Conservation (phyloP, 352 stramenopile genomes). For the Phytophthora citrophthora region DNA sequence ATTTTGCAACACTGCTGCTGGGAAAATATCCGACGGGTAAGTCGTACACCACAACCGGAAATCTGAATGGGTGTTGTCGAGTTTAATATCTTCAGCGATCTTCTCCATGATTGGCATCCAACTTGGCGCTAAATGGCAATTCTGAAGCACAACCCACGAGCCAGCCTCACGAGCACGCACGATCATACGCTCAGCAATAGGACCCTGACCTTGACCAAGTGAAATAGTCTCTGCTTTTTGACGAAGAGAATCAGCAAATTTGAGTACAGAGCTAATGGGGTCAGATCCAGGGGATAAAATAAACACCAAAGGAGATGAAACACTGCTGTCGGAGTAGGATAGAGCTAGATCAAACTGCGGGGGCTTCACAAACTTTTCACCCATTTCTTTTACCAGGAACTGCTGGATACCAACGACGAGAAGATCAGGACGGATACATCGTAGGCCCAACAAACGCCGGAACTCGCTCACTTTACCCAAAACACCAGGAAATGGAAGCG, state of each 20-base stretch:
- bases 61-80: constrained; percentile 81
- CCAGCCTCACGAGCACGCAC: constrained; percentile 77
- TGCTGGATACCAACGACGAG: constrained; percentile 90
- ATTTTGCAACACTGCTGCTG: constrained; percentile 94
- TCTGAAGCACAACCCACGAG: constrained; percentile 93
- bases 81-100: constrained; percentile 87
- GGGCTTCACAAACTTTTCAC: constrained; percentile 92
- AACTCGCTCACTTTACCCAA: constrained; percentile 77
- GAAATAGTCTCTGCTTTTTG: constrained; percentile 91
- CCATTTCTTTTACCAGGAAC: constrained; percentile 91
- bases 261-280: constrained; percentile 91
- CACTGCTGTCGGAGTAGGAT: constrained; percentile 89
- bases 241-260: constrained; percentile 80
- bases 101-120: constrained; percentile 96
- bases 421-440: constrained; percentile 87
- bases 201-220: constrained; percentile 92
- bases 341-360: constrained; percentile 89
- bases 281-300: constrained; percentile 92
- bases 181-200: constrained; percentile 92
- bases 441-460: constrained; percentile 72
- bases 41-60: constrained; percentile 96
- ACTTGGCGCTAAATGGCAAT: constrained; percentile 88
- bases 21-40: constrained; percentile 94
- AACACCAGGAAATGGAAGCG: constrained; percentile 73
- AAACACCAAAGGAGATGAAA: constrained; percentile 91